Conservation (phyloP, 2,329 filamentous ascomycete species). For the Cytospora mali region DNA sequence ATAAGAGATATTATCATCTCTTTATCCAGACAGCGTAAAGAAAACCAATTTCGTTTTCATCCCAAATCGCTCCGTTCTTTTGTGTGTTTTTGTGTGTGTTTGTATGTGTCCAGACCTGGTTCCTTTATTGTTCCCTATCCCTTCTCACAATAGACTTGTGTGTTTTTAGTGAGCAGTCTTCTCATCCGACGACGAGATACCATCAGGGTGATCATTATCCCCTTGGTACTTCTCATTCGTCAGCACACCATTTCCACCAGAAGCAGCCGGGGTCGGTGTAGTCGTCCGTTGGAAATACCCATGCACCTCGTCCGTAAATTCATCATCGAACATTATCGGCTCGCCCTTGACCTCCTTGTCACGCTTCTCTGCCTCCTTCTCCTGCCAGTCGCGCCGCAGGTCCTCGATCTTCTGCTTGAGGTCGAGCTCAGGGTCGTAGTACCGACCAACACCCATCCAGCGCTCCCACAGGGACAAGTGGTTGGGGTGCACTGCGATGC, state of each 20-base stretch:
- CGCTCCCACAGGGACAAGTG: conserved; percentile 91
- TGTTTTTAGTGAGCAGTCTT: neutral
- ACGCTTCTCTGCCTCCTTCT: conserved; percentile 48
- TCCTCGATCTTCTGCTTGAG: conserved; percentile 83
- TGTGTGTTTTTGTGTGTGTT: neutral
- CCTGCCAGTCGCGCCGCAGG: conserved; percentile 68
- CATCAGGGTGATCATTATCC: neutral
- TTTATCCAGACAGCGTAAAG: neutral
- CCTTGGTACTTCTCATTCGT: neutral
- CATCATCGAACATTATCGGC: conserved; percentile 44
- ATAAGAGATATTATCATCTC: neutral
- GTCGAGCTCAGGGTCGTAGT: conserved; percentile 82
- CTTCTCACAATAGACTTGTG: neutral
- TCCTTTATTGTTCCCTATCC: neutral
- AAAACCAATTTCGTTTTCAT: neutral
- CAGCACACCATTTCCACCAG: conserved; percentile 4
- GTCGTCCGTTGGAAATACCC: conserved; percentile 52
- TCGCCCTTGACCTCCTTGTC: conserved; percentile 51
- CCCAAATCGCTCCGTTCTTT: neutral
- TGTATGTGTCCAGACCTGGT: neutral
- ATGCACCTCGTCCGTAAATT: conserved; percentile 57
- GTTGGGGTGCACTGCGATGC: conserved; percentile 85
- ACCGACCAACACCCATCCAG: conserved; percentile 73
- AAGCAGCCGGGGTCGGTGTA: neutral
- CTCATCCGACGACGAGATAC: neutral